phyloP scores from a whole-genome alignment of 1,139 yeast genomes.

The Candida gigantensis region DNA sequence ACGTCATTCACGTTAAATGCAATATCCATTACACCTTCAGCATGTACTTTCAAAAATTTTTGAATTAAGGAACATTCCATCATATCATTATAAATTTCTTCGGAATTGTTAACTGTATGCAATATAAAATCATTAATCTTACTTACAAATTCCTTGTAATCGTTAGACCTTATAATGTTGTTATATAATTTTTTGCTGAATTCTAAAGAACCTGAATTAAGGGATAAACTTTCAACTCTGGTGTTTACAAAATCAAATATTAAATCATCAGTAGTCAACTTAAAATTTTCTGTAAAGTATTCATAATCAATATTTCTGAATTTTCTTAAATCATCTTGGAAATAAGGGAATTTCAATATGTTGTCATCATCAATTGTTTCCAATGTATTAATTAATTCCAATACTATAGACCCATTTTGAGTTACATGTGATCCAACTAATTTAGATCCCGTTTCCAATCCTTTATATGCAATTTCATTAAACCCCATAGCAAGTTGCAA shows the following conservation, averaged over 20 bases:
- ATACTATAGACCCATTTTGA: slow-evolving; percentile 52
- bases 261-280: slow-evolving; percentile 19
- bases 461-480: slow-evolving; percentile 58
- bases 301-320: slow-evolving; percentile 10
- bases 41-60: slow-evolving; percentile 57
- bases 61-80: slow-evolving; percentile 30
- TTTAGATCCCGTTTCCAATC: slow-evolving; percentile 68
- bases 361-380: slow-evolving; percentile 21
- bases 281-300: slow-evolving; percentile 15
- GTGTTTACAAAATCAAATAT: slow-evolving; percentile 21
- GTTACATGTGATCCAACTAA: slow-evolving; percentile 61
- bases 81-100: slow-evolving; percentile 21
- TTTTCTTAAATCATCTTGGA: slow-evolving; percentile 16
- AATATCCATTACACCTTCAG: slow-evolving; percentile 77
- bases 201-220: slow-evolving; percentile 3
- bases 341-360: slow-evolving; percentile 17
- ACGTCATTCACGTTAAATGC: slow-evolving; percentile 60
- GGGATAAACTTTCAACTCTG: slow-evolving; percentile 17
- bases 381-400: slow-evolving; percentile 44
- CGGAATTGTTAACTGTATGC: slow-evolving; percentile 22
- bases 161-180: slow-evolving; percentile 18
- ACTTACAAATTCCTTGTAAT: slow-evolving; percentile 14
- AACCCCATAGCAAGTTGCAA: slow-evolving; percentile 65
- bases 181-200: slow-evolving; percentile 16
- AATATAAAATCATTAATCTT: slow-evolving; percentile 16